Conservation (phyloP, 352 stramenopile species). For the Phytophthora pini region DNA sequence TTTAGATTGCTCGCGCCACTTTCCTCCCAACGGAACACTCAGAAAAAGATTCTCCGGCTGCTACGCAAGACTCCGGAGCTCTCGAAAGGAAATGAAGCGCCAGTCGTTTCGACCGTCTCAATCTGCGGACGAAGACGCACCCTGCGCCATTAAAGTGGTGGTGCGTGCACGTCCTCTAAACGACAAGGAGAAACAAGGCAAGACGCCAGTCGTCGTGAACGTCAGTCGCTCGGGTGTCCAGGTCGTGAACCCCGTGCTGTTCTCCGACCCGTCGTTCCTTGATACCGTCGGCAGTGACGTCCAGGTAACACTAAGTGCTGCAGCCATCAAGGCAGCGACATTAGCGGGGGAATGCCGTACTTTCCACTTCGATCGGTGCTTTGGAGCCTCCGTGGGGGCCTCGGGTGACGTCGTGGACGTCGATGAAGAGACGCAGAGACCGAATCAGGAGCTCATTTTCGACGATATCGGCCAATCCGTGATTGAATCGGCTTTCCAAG, state of each 20-base stretch:
- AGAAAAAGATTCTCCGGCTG: constrained; percentile 20
- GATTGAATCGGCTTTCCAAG: constrained; percentile 76
- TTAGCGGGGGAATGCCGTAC: constrained; percentile 59
- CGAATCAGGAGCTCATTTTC: constrained; percentile 82
- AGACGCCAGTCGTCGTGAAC: constrained; percentile 61
- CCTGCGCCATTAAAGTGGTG: constrained; percentile 79
- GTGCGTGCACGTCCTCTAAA: constrained; percentile 74
- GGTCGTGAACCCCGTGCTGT: constrained; percentile 69
- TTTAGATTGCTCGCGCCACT: not conserved
- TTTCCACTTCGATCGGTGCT: constrained; percentile 86
- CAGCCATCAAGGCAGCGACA: constrained; percentile 42
- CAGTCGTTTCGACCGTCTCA: constrained; percentile 1
- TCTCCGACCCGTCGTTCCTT: constrained; percentile 60
- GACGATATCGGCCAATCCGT: constrained; percentile 76
- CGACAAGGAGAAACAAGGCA: constrained; percentile 53
- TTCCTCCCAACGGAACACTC: constrained; percentile 5
- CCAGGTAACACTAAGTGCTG: constrained; percentile 35
- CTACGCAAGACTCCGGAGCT: not conserved
- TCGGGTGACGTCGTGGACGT: constrained; percentile 35
- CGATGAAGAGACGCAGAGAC: constrained; percentile 47
- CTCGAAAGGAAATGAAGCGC: constrained; percentile 6
- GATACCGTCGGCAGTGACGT: constrained; percentile 28
- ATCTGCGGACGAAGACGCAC: constrained; percentile 25
- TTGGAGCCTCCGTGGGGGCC: constrained; percentile 42
- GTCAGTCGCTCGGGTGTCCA: constrained; percentile 58